Percentiles rank a stretch among this genome's conserved stretches.
Evolutionary conservation across 2,329 filamentous ascomycete species (phyloP).

Genomic region (Fonsecaea pugnacius): DNA sequence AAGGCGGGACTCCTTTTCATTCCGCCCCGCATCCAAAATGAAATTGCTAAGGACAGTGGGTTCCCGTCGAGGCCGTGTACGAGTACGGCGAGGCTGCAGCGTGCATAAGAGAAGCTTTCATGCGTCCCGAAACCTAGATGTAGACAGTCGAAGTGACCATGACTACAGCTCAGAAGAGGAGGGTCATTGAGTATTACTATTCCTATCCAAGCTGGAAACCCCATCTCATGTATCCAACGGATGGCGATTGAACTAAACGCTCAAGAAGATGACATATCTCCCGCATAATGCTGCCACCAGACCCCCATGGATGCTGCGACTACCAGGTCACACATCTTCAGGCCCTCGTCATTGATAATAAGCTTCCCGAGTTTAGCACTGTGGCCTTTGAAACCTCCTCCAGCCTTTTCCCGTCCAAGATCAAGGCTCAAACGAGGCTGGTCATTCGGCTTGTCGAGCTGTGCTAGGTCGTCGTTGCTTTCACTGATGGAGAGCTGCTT

Average conservation of each 20-base stretch:
- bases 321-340: conserved; percentile 93
- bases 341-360: conserved; percentile 82
- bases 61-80: too few relatives aligned
- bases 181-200: neutral
- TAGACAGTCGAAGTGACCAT: neutral
- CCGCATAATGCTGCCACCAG: conserved; percentile 90
- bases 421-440: conserved; percentile 66
- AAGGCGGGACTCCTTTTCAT: conserved; percentile 14
- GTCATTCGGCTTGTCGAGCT: conserved; percentile 8
- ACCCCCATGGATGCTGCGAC: conserved; percentile 89
- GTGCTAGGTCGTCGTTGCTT: conserved; percentile 2
- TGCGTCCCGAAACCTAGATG: neutral
- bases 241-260: neutral
- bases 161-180: neutral
- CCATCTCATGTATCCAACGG: neutral
- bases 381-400: conserved; percentile 82
- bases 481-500: conserved; percentile 27
- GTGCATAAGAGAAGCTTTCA: neutral
- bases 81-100: neutral
- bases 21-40: conserved; percentile 7
- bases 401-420: conserved; percentile 79
- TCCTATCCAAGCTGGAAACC: neutral
- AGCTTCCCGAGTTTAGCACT: conserved; percentile 92
- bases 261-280: conserved; percentile 34
- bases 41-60: conserved; percentile 1